Base-by-base conservation (phyloP, 352 stramenopile genomes). In the Phytophthora meadii region DNA sequence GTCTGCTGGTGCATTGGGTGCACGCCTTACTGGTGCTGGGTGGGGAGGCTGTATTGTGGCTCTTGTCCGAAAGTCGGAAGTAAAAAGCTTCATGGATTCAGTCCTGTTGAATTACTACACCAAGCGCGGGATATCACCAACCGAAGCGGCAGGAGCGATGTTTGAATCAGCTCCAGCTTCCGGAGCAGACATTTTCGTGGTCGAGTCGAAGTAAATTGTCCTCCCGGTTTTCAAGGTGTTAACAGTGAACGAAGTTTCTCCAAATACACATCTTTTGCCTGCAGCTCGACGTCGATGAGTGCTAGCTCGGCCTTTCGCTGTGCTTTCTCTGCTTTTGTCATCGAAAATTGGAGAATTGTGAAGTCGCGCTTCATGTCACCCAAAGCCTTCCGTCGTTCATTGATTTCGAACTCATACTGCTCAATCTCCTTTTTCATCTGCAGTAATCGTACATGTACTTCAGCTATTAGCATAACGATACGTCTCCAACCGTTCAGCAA, bases 11-110 rank as follows among this genome's bases (percentile, higher is more conserved):
- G 87, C 89, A 17, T 60, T 92, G 7, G 87, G 89, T 8, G 82
- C 83, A 9, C 76, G 87, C 15, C 61, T 97, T 22, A 95, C 86
- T 10, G 89, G 89, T 36, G 89, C 89, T 61, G 89, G 89, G 1
- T 95, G 89, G 89, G 89, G 89, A 60, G 89, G 89, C 30, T 97
- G 86, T 63, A 77, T 83, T 1, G 83, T 97, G 8, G 66, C 79
- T 14, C 53, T 94, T 12, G 70, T 93, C 3, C 47, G 44, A 15
- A 82, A 81, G n/a, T 14, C 50, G 24, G 50, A 70, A 8, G 66
- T 85, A 9, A 24, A 44, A 8, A 59, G 5, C 14, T 87, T 90
- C 49, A 84, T 83, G 50, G 61, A 72, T 45, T 24, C 54, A 22
- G 27, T 90, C 11, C 45, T 60, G 46, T 39, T 37, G 0, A 74